Percentiles rank a stretch among this genome's conserved stretches.
These are phyloP conservation scores for Pharus latifolius DNA, from an alignment of 176 grass and related monocot species.

Conservation along the genomic window DNA sequence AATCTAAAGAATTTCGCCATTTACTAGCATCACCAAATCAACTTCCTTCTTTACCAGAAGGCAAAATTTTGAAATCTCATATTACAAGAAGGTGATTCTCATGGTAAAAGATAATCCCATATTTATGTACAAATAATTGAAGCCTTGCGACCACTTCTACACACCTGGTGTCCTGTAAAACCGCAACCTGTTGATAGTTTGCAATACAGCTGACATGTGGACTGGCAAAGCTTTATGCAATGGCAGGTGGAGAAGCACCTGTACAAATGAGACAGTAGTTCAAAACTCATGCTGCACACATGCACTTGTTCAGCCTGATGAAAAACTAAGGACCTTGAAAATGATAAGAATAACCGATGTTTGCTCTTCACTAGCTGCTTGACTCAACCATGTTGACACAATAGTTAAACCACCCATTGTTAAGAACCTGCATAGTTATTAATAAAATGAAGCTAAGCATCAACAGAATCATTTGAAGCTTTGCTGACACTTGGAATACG, in stretches of 20 bases:
- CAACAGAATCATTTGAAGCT: conserved; percentile 22
- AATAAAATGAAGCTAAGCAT: neutral
- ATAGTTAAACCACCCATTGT: conserved; percentile 77
- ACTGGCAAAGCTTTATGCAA: conserved; percentile 77
- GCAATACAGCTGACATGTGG: conserved; percentile 70
- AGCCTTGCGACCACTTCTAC: conserved; percentile 7
- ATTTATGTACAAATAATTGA: neutral
- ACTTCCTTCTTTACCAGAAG: neutral
- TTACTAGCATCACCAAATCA: neutral
- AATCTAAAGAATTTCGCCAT: neutral
- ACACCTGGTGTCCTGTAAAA: conserved; percentile 97
- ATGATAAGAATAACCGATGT: conserved; percentile 77
- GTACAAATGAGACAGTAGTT: conserved; percentile 8
- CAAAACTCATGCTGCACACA: neutral
- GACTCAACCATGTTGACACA: conserved; percentile 70
- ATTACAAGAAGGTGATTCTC: neutral
- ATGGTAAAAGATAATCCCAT: neutral
- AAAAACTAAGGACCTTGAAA: conserved; percentile 76
- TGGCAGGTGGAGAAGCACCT: conserved; percentile 86
- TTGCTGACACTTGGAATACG: neutral
- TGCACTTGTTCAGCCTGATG: conserved; percentile 4
- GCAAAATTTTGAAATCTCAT: neutral
- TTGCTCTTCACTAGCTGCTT: conserved; percentile 86
- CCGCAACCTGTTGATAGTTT: conserved; percentile 78
- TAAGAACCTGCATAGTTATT: conserved; percentile 58